A percentile compares a stretch with the other conserved stretches of the same genome.
These are phyloP conservation scores for Backusella sp. DNA, from an alignment of 192 early-diverging fungal species.

Conservation along the genomic window DNA sequence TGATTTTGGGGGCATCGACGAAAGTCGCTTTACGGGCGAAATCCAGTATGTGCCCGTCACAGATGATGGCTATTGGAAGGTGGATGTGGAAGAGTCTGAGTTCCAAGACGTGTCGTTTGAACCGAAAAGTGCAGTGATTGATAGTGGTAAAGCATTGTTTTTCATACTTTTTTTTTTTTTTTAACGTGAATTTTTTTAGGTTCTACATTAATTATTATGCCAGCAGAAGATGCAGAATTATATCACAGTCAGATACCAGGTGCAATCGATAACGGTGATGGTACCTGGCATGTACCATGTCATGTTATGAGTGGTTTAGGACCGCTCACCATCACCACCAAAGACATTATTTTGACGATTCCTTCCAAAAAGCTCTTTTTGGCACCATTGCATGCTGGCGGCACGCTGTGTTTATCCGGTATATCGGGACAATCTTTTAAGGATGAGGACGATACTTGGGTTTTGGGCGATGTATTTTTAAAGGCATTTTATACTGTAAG, in stretches of 20 bases:
- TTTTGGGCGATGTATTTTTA: constrained; percentile 27
- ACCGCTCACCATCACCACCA: background rate
- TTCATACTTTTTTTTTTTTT: too few relatives aligned
- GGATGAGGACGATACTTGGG: constrained; percentile 14
- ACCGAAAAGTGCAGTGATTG: constrained; percentile 35
- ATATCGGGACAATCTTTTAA: constrained; percentile 18
- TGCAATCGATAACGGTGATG: constrained; percentile 21
- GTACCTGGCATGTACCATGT: constrained; percentile 24
- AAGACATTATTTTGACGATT: background rate
- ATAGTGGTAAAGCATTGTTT: constrained; percentile 40
- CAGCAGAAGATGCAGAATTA: constrained; percentile 32
- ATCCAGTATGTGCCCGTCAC: constrained; percentile 50
- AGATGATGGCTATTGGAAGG: constrained; percentile 57
- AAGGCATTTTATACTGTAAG: constrained; percentile 29
- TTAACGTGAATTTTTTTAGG: background rate
- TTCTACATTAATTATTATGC: constrained; percentile 49
- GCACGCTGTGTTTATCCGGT: constrained; percentile 21
- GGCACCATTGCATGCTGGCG: constrained; percentile 2
- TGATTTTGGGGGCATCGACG: constrained; percentile 52
- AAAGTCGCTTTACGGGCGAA: constrained; percentile 48
- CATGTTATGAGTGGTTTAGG: background rate
- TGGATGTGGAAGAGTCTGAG: constrained; percentile 35
- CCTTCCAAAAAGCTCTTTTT: constrained; percentile 16
- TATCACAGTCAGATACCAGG: constrained; percentile 44
- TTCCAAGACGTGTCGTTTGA: constrained; percentile 24